Evolutionary conservation across 2,329 filamentous ascomycete species (phyloP).

Genomic region (Massarina eburnea): DNA sequence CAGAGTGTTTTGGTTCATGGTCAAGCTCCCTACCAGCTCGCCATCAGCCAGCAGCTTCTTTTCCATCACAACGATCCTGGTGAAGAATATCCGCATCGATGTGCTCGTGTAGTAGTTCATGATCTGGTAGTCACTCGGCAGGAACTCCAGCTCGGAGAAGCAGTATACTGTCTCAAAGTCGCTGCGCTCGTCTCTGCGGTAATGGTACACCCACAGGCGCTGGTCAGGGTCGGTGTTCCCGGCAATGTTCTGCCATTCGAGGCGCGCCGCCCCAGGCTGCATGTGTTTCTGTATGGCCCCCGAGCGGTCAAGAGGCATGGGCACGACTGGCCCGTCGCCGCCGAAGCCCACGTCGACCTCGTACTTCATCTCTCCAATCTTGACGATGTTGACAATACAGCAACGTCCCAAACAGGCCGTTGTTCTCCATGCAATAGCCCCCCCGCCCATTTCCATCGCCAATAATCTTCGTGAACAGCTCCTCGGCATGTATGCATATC

Average conservation of each 20-base stretch:
- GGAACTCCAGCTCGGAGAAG: conserved; percentile 55
- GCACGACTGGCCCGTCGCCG: conserved; percentile 38
- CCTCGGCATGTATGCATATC: conserved; percentile 53
- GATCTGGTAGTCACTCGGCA: conserved; percentile 32
- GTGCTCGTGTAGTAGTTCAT: conserved; percentile 42
- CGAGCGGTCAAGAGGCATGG: conserved; percentile 40
- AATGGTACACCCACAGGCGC: conserved; percentile 50
- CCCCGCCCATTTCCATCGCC: conserved; percentile 52
- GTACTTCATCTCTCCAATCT: conserved; percentile 34
- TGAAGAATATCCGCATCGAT: conserved; percentile 35
- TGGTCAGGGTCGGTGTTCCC: conserved; percentile 38
- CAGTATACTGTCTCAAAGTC: conserved; percentile 65
- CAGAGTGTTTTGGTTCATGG: conserved; percentile 47
- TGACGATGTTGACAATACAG: conserved; percentile 52
- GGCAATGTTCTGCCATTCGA: conserved; percentile 38
- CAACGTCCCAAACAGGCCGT: conserved; percentile 55
- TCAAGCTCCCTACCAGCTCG: conserved; percentile 42
- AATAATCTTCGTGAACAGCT: conserved; percentile 58
- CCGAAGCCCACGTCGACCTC: conserved; percentile 51
- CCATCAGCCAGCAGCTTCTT: conserved; percentile 51
- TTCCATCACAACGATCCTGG: conserved; percentile 44
- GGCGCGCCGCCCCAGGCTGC: conserved; percentile 30
- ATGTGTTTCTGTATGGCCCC: conserved; percentile 31
- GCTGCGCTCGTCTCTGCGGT: conserved; percentile 37
- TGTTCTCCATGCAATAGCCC: conserved; percentile 65